Conservation (phyloP, 495 filamentous ascomycete species). For the Staphylotrichum tortipilum region DNA sequence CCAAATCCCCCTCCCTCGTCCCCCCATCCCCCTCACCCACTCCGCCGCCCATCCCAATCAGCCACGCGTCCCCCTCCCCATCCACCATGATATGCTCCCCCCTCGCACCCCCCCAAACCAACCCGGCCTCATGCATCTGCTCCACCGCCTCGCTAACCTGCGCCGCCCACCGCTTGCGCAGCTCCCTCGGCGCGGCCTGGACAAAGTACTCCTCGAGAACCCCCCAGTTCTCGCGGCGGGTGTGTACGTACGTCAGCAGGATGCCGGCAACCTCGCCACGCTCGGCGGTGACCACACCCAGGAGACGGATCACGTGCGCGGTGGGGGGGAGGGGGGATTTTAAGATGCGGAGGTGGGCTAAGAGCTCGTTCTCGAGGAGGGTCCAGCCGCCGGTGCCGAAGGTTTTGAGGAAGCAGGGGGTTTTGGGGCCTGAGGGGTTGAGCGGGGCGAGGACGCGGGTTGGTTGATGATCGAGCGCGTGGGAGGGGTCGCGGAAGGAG, state of each 20-base stretch:
- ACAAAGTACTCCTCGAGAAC: background rate
- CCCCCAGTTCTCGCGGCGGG: slow-evolving; percentile 1
- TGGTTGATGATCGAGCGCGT: slow-evolving; percentile 5
- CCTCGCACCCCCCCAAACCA: slow-evolving; percentile 9
- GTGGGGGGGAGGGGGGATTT: background rate
- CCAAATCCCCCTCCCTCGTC: slow-evolving; percentile 33
- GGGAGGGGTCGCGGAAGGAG: slow-evolving; percentile 4
- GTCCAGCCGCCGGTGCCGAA: background rate
- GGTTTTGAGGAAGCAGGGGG: slow-evolving; percentile 11
- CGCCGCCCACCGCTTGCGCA: slow-evolving; percentile 6
- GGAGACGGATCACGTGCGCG: background rate
- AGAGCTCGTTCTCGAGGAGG: background rate
- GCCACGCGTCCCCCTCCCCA: background rate
- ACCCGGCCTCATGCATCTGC: slow-evolving; percentile 25
- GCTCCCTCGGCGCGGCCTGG: background rate
- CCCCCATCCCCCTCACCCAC: slow-evolving; percentile 13
- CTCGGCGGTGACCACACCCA: background rate
- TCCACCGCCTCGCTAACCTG: slow-evolving; percentile 13
- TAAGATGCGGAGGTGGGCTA: slow-evolving; percentile 6
- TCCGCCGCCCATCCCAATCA: background rate
- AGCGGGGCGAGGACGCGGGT: slow-evolving; percentile 10
- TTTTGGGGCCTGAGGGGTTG: slow-evolving; percentile 5
- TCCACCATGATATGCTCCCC: background rate
- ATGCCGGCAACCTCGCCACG: background rate
- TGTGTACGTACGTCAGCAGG: slow-evolving; percentile 4